Base-by-base conservation (phyloP, 208 protist species). In the Acanthamoeba quina region DNA sequence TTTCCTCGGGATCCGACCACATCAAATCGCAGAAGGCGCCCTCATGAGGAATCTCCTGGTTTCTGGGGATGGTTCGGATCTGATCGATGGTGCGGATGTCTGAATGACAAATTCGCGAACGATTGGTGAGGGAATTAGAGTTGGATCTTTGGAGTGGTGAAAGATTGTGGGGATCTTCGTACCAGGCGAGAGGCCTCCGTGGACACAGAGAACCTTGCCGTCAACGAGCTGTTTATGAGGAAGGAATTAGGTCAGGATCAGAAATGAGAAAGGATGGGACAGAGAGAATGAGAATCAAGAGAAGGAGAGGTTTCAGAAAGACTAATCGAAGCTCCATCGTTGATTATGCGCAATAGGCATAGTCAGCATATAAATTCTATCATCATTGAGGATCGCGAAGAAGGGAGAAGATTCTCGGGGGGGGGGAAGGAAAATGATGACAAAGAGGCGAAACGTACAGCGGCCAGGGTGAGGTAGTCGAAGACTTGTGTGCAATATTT, bases 1-100 rank as follows among this genome's bases (percentile, higher is more conserved):
- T 98, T 49, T 98, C 98, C 82, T 99, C 98, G 49, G 98, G 98
- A 94, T 99, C 98, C 56, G 97, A 98, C 98, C 98, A 99, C 95
- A 99, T 96, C 13, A 99, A 94, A 94, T 98, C 97, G 86, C 97
- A 98, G 90, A 99, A 98, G 64, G 98, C 91, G 58, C 98, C 98
- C 92, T 98, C 98, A 90, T 99, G 98, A 56, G 98, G 98, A 66
- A 99, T 98, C 92, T 99, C 98, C 90, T 98, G 97, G 41, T 95
- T 96, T 78, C 98, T 95, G 29, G 97, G 95, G 52, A 99, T 98
- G 21, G 96, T 95, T 54, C 98, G 92, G 88, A 99, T 98, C 95
- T 99, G 97, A 94, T 99, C 98, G 31, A 99, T 93, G 10, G 97
- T 98, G 54, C 91, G 89, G 58, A 99, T 89, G 54, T 97, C 96